Percentiles rank a stretch among this genome's conserved stretches.
Evolutionary conservation across 164 flowering plant species (phyloP).

Genomic region (Nymphaea thermarum): DNA sequence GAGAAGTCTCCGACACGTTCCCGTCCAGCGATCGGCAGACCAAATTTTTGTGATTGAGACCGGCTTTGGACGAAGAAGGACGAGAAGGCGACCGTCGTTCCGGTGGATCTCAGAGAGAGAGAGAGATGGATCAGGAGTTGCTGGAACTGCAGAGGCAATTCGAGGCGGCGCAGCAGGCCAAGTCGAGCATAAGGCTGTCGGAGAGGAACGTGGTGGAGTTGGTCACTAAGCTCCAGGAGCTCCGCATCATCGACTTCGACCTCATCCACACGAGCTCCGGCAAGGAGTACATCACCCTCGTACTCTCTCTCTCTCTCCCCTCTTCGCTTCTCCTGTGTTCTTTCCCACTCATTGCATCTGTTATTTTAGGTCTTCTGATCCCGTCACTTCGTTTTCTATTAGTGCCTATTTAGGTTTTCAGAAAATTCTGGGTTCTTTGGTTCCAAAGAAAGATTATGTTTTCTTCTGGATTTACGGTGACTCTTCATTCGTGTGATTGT

Average conservation of each 20-base stretch:
- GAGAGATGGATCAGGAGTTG: slow-evolving; percentile 73
- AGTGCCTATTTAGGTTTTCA: too few relatives aligned
- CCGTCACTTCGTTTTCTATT: too few relatives aligned
- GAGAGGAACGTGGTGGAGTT: slow-evolving; percentile 92
- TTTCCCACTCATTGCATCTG: not conserved
- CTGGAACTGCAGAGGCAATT: slow-evolving; percentile 84
- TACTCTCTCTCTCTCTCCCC: slow-evolving; percentile 14
- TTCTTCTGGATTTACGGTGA: too few relatives aligned
- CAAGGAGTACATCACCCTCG: slow-evolving; percentile 93
- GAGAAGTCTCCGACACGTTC: too few relatives aligned
- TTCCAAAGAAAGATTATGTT: too few relatives aligned
- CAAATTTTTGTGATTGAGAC: too few relatives aligned
- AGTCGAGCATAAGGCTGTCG: slow-evolving; percentile 75
- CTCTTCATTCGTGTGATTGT: too few relatives aligned
- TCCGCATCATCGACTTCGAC: slow-evolving; percentile 79
- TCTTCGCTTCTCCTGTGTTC: slow-evolving; percentile 1
- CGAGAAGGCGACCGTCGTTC: too few relatives aligned
- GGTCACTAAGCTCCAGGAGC: slow-evolving; percentile 83
- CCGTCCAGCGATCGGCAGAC: too few relatives aligned
- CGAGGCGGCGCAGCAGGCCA: slow-evolving; percentile 86
- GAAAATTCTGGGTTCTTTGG: too few relatives aligned
- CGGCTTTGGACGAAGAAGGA: too few relatives aligned
- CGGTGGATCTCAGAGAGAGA: too few relatives aligned
- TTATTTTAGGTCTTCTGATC: not conserved
- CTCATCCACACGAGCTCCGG: slow-evolving; percentile 93